Conservation (phyloP, 495 filamentous ascomycete genomes). For the Neurospora sp. region DNA sequence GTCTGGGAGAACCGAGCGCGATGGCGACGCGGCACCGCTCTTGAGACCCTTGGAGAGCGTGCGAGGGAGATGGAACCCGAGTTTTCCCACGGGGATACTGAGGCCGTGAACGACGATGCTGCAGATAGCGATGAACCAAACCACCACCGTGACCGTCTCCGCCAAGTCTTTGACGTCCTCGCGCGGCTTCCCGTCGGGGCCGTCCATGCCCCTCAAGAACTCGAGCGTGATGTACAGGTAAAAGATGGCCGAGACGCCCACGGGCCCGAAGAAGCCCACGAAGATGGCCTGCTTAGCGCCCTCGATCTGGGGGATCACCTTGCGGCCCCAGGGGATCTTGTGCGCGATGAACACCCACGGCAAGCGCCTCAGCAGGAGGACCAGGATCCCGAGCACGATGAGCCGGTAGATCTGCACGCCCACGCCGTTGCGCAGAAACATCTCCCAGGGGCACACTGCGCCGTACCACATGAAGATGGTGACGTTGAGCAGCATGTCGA, state of each 20-base stretch:
- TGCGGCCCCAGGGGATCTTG: conserved; percentile 30
- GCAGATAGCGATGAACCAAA: conserved; percentile 82
- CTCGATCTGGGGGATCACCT: conserved; percentile 65
- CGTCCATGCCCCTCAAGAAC: conserved; percentile 49
- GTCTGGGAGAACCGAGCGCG: conserved; percentile 1
- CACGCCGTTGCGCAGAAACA: conserved; percentile 55
- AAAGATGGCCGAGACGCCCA: conserved; percentile 88
- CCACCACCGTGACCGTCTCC: conserved; percentile 58
- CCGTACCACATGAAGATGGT: conserved; percentile 89
- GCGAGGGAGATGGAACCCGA: conserved; percentile 68
- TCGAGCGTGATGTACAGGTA: conserved; percentile 75
- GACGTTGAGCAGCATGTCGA: conserved; percentile 73
- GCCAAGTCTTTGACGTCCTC: conserved; percentile 54
- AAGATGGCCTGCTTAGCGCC: conserved; percentile 64
- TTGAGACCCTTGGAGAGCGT: conserved; percentile 51
- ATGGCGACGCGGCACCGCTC: conserved; percentile 3
- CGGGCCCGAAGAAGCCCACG: conserved; percentile 88
- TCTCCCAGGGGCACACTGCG: conserved; percentile 73
- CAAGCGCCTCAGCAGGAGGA: conserved; percentile 69
- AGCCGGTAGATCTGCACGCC: conserved; percentile 65
- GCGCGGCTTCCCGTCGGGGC: conserved; percentile 32
- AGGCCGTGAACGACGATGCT: conserved; percentile 87
- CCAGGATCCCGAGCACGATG: conserved; percentile 67
- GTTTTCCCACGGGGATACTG: conserved; percentile 73
- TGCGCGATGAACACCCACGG: conserved; percentile 67